Evolutionary conservation across 2,329 filamentous ascomycete genomes (phyloP).

Genomic region (Polytolypa hystricis): DNA sequence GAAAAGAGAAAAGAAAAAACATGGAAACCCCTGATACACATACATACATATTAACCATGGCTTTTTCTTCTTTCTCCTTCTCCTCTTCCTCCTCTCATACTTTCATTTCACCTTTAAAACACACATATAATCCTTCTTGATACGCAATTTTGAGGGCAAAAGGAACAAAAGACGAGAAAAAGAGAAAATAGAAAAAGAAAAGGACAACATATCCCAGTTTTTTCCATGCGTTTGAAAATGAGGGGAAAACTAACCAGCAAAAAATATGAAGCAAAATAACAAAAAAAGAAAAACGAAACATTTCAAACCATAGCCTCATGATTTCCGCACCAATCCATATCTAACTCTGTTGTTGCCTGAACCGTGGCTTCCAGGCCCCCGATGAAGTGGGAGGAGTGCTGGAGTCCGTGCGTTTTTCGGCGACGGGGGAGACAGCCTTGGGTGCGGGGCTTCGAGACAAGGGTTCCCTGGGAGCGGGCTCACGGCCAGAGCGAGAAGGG

Average conservation of each 20-base stretch:
- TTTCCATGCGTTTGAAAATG: too few species aligned
- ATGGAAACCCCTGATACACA: neutral
- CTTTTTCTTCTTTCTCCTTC: neutral
- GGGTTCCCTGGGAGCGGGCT: conserved; percentile 5
- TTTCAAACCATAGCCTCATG: too few species aligned
- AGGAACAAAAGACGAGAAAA: neutral
- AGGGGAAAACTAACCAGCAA: too few species aligned
- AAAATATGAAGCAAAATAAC: too few species aligned
- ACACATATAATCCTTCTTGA: neutral
- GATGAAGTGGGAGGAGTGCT: conserved; percentile 4
- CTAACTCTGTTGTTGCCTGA: conserved; percentile 8
- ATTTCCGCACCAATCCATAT: too few species aligned
- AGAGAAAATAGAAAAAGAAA: conserved; percentile 5
- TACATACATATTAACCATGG: conserved; percentile 1
- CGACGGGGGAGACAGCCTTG: conserved; percentile 6
- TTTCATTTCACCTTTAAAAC: neutral
- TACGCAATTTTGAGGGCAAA: neutral
- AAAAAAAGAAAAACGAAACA: too few species aligned
- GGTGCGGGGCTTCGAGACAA: conserved; percentile 8
- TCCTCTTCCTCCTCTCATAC: neutral
- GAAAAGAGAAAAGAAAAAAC: neutral
- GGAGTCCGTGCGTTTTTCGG: conserved; percentile 7
- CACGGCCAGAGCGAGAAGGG: conserved; percentile 4
- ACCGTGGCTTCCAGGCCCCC: conserved; percentile 10
- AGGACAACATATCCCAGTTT: conserved; percentile 4